Evolutionary conservation across 2,329 filamentous ascomycete species (phyloP).

Genomic region (Aspergillus ruber): DNA sequence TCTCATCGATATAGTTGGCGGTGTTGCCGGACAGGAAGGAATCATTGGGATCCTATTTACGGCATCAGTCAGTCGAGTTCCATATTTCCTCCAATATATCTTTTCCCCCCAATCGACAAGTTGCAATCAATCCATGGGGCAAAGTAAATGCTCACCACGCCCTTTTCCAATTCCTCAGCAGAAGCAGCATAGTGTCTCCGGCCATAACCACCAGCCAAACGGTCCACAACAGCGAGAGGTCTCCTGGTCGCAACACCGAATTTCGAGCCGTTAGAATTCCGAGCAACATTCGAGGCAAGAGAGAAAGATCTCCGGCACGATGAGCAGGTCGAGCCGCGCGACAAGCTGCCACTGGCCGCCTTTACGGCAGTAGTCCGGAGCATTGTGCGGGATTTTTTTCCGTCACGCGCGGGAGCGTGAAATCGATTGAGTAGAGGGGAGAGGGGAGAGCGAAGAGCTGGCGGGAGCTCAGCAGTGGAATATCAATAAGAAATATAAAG

Average conservation of each 20-base stretch:
- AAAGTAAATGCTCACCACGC: conserved; percentile 48
- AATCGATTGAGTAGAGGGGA: conserved; percentile 1
- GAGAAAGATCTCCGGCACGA: conserved; percentile 28
- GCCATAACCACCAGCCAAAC: conserved; percentile 31
- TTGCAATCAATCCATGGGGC: background rate
- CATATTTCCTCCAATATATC: background rate
- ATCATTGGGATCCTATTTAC: conserved; percentile 70
- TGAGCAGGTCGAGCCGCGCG: conserved; percentile 29
- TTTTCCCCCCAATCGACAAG: background rate
- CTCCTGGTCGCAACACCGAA: conserved; percentile 33
- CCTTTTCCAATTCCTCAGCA: conserved; percentile 53
- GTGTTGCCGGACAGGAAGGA: conserved; percentile 95
- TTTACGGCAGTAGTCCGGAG: conserved; percentile 35
- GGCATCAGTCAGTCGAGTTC: conserved; percentile 18
- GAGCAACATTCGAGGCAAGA: conserved; percentile 25
- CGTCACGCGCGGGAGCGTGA: conserved; percentile 3
- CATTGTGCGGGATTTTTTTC: conserved; percentile 30
- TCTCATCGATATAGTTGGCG: conserved; percentile 98
- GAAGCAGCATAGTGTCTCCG: conserved; percentile 54
- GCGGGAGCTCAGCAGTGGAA: background rate
- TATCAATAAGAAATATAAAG: background rate
- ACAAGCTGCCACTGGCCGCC: conserved; percentile 32
- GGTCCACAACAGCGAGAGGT: conserved; percentile 38
- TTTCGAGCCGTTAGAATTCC: conserved; percentile 24
- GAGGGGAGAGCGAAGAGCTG: conserved; percentile 1